These are phyloP conservation scores for Silene uniflora DNA, from an alignment of 148 eudicot species.

Conservation along the genomic window DNA sequence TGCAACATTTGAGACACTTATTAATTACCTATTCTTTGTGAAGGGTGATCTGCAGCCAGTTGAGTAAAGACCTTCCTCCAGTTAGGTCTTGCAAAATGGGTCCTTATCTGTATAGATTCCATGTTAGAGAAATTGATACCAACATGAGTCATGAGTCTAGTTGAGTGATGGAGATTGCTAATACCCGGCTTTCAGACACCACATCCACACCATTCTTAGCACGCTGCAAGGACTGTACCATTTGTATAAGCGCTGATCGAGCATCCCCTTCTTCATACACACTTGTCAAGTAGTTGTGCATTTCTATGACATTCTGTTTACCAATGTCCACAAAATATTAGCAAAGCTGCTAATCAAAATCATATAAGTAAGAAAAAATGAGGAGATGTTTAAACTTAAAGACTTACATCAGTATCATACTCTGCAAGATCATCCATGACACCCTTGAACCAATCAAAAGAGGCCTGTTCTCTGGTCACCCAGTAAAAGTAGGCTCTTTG, in stretches of 20 bases:
- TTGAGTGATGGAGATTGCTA: background rate
- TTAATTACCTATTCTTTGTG: constrained; percentile 58
- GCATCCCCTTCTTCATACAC: constrained; percentile 99
- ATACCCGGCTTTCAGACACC: constrained; percentile 91
- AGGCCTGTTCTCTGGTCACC: constrained; percentile 92
- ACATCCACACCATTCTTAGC: constrained; percentile 94
- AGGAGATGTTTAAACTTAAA: background rate
- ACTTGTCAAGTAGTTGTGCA: constrained; percentile 94
- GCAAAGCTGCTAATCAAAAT: background rate
- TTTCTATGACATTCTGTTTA: constrained; percentile 77
- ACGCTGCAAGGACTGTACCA: constrained; percentile 92
- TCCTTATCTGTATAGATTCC: constrained; percentile 53
- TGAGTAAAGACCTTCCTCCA: constrained; percentile 81
- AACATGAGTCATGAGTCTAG: background rate
- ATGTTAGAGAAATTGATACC: background rate
- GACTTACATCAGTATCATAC: constrained; percentile 58
- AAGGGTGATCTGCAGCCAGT: constrained; percentile 41
- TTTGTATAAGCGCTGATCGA: constrained; percentile 85
- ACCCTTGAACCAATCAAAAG: constrained; percentile 94
- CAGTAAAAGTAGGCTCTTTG: constrained; percentile 85
- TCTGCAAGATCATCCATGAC: constrained; percentile 92
- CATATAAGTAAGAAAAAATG: background rate
- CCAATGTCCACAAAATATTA: background rate
- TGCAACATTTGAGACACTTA: no score
- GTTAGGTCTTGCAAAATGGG: constrained; percentile 98